Conservation (phyloP, 495 filamentous ascomycete genomes). For the Diplogelasinospora grovesii region DNA sequence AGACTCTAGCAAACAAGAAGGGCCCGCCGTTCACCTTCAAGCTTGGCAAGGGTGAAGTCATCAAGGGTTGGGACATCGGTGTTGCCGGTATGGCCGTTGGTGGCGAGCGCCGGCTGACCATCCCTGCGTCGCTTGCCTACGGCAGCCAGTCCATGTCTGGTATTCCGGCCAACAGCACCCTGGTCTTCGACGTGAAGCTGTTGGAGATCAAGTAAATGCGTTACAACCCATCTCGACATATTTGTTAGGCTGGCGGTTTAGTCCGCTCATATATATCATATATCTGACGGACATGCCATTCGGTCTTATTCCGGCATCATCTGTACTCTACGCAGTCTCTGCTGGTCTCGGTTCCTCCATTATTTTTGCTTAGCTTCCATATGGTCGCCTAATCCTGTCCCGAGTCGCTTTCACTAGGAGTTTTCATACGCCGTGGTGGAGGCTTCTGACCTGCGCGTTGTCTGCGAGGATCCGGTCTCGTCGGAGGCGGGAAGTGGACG, state of each 20-base stretch:
- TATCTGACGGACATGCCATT: no score
- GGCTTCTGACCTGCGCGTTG: conserved; percentile 33
- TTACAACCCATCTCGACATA: conserved; percentile 1
- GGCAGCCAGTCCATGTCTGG: conserved; percentile 70
- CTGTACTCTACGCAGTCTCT: background rate
- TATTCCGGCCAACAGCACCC: conserved; percentile 82
- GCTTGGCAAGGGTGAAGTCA: conserved; percentile 87
- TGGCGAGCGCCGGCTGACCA: conserved; percentile 84
- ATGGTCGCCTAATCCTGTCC: conserved; percentile 12
- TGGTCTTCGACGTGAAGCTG: conserved; percentile 91
- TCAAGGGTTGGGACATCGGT: conserved; percentile 98
- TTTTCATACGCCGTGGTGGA: conserved; percentile 14
- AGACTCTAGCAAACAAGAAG: conserved; percentile 77
- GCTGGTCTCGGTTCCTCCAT: conserved; percentile 2
- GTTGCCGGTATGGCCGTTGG: conserved; percentile 85
- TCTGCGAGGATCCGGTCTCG: conserved; percentile 32
- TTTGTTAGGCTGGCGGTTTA: no score
- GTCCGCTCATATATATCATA: no score
- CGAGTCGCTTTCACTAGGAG: conserved; percentile 11
- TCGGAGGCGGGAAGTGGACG: conserved; percentile 30
- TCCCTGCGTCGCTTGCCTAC: conserved; percentile 80
- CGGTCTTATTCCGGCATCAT: no score
- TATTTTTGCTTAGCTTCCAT: conserved; percentile 1
- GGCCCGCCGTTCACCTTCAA: conserved; percentile 95
- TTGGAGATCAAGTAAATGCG: conserved; percentile 56